Evolutionary conservation across 179 eudicot species (phyloP), one percentile per base, ranked within the genome.

Genomic region (Carnegiea gigantea): DNA sequence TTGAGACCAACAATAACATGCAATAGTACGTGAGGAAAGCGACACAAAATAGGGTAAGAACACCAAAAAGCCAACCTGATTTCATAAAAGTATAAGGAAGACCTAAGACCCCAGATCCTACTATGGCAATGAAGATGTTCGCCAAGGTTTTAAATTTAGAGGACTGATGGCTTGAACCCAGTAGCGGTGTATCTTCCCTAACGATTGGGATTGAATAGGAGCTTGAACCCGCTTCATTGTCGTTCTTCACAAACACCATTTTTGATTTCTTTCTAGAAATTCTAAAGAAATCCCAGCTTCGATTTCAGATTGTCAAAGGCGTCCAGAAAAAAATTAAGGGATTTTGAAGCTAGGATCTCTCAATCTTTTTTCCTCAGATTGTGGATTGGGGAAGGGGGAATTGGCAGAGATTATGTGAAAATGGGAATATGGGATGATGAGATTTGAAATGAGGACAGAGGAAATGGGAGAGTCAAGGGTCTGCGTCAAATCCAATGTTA

Each of bases 81-180:
- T 81, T 83, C 90, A 81, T 88, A 85, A 94, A 94, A 40, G 97
- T 96, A 86, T 96, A 96, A 15, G 99, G 99, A 6, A 96, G 88
- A 57, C 99, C 98, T 15, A 96, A 88, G 21, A 96, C 99, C 1
- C 99, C 99, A 59, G 98, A 92, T 53, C 98, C 98, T 23, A 96
- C 97, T 2, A 96, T 83, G 79, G 98, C 90, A 23, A 96, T 94
- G 81, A 96, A 96, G 9, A 96, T 90, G 72, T 96, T 96, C 9
- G 99, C 97, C 72, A 94, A 92, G 53, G 98, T 94, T 60, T 96
- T 96, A 81, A 92, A 83, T 38, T 89, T 88, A 7, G 98, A 94
- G 0, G 99, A 96, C 40, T 83, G 81, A 1, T 68, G 68, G 28
- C 76, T 18, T 20, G 83, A 57, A 68, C 88, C 86, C 23, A 95